phyloP scores from a whole-genome alignment of 2,329 filamentous ascomycete genomes.

The Aureobasidium sp. region DNA sequence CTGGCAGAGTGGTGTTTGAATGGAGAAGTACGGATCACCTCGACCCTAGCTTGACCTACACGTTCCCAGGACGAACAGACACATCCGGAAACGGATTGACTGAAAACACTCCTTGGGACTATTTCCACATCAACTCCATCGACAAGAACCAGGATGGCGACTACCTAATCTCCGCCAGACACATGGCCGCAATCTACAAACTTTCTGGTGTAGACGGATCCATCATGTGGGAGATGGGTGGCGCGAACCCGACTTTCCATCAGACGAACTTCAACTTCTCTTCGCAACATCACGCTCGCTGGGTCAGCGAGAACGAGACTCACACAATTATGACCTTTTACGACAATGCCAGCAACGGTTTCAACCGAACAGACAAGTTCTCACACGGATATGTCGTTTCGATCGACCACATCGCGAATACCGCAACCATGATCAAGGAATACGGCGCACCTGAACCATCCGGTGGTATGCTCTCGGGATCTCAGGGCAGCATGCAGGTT shows the following conservation, averaged over 20 bases:
- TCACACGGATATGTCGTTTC: conserved; percentile 40
- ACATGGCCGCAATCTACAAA: conserved; percentile 40
- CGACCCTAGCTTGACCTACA: conserved; percentile 41
- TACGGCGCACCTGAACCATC: conserved; percentile 40
- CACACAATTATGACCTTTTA: conserved; percentile 46
- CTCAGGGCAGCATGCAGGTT: conserved; percentile 46
- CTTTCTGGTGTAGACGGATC: conserved; percentile 37
- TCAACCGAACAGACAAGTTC: conserved; percentile 30
- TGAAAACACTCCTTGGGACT: conserved; percentile 43
- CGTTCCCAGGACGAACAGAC: conserved; percentile 33
- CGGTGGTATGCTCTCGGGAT: conserved; percentile 38
- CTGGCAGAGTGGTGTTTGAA: conserved; percentile 49
- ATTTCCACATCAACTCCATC: conserved; percentile 47
- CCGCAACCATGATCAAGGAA: conserved; percentile 37
- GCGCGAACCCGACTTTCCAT: conserved; percentile 38
- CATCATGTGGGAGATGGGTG: conserved; percentile 44
- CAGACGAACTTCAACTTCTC: conserved; percentile 40
- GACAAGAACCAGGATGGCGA: conserved; percentile 42
- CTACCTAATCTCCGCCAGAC: conserved; percentile 41
- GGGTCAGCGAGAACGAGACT: conserved; percentile 35
- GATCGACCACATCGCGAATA: conserved; percentile 36
- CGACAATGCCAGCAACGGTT: conserved; percentile 45
- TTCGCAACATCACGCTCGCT: conserved; percentile 47
- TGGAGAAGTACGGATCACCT: conserved; percentile 51
- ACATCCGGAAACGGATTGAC: conserved; percentile 40